Conservation (phyloP, 2,329 filamentous ascomycete genomes). For the Hirsutella minnesotensis region DNA sequence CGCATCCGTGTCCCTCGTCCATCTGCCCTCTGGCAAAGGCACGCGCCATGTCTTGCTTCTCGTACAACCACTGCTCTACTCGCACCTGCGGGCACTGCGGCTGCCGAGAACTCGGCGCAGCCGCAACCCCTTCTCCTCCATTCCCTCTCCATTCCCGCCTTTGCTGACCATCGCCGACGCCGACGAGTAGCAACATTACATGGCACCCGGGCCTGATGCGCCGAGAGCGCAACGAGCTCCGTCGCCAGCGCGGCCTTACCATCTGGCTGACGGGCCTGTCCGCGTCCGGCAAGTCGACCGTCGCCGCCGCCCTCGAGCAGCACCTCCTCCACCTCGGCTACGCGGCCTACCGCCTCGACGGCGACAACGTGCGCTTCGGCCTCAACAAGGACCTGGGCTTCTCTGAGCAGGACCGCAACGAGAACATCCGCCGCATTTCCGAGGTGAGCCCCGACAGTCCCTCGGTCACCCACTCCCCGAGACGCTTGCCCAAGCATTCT, state of each 20-base stretch:
- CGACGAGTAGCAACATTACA: slow-evolving; percentile 81
- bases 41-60: no score
- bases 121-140: no score
- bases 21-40: no score
- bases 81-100: no score
- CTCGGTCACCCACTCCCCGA: no score
- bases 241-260: slow-evolving; percentile 81
- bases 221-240: slow-evolving; percentile 59
- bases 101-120: no score
- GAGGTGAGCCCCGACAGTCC: slow-evolving; percentile 53
- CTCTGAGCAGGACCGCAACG: slow-evolving; percentile 82
- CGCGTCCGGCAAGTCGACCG: slow-evolving; percentile 92
- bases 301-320: slow-evolving; percentile 93
- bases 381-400: slow-evolving; percentile 97
- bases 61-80: no score
- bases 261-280: slow-evolving; percentile 97
- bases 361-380: slow-evolving; percentile 96
- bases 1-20: no score
- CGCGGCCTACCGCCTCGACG: slow-evolving; percentile 84
- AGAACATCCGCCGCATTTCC: slow-evolving; percentile 94
- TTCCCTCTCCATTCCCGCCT: no score
- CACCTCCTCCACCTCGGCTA: slow-evolving; percentile 80
- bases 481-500: no score
- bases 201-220: slow-evolving; percentile 78
- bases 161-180: no score